phyloP scores from a whole-genome alignment of 2,329 filamentous ascomycete species.

The Sclerotiophoma versabilis region DNA sequence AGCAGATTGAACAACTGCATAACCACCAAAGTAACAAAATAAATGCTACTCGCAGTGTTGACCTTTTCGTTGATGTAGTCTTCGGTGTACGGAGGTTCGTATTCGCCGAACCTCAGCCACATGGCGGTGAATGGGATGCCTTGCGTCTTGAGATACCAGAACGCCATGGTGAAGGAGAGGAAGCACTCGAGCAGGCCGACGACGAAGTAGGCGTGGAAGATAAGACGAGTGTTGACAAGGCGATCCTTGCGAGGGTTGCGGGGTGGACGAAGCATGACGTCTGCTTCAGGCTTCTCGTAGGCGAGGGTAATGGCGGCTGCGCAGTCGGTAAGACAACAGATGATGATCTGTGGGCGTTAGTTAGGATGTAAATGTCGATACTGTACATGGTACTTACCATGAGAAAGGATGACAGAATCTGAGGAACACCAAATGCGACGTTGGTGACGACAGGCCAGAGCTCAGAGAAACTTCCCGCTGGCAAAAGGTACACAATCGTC shows the following conservation, averaged over 20 bases:
- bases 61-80: slow-evolving; percentile 55
- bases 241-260: slow-evolving; percentile 73
- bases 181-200: slow-evolving; percentile 64
- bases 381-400: slow-evolving; percentile 55
- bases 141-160: slow-evolving; percentile 49
- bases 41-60: slow-evolving; percentile 74
- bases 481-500: slow-evolving; percentile 75
- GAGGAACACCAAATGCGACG: slow-evolving; percentile 74
- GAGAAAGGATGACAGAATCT: slow-evolving; percentile 75
- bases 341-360: slow-evolving; percentile 38
- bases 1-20: slow-evolving; percentile 84
- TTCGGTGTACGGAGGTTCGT: slow-evolving; percentile 33
- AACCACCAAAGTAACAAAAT: slow-evolving; percentile 81
- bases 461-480: slow-evolving; percentile 76
- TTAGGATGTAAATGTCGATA: not conserved
- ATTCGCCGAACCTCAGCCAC: slow-evolving; percentile 63
- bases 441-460: slow-evolving; percentile 78
- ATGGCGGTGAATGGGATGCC: slow-evolving; percentile 71
- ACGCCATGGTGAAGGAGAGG: slow-evolving; percentile 54
- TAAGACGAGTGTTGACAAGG: slow-evolving; percentile 75
- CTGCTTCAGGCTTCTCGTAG: slow-evolving; percentile 78
- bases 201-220: slow-evolving; percentile 75
- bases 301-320: slow-evolving; percentile 69
- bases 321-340: slow-evolving; percentile 77
- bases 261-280: slow-evolving; percentile 73